phyloP scores from a whole-genome alignment of 345 rosid genomes.

The Erodium maritimum region DNA sequence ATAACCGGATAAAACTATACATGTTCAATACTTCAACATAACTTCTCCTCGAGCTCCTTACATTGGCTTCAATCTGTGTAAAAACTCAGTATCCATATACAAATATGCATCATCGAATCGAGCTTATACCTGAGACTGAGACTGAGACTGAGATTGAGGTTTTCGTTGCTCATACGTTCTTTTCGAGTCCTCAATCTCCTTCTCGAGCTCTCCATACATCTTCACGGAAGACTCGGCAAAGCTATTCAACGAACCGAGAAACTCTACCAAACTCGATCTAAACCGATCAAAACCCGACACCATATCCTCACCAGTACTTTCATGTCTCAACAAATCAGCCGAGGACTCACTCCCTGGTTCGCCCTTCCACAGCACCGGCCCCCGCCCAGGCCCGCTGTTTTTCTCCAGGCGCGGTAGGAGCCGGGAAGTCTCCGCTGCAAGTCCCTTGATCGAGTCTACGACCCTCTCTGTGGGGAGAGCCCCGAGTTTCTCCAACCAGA shows the following conservation, averaged over 20 bases:
- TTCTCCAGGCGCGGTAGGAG: conserved; percentile 72
- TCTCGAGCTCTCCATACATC: conserved; percentile 38
- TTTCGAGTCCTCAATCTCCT: conserved; percentile 40
- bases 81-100: too few relatives aligned
- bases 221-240: conserved; percentile 46
- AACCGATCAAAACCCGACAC: conserved; percentile 45
- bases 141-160: conserved; percentile 10
- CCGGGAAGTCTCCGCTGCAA: conserved; percentile 49
- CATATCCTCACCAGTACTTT: conserved; percentile 32
- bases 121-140: too few relatives aligned
- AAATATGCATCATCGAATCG: too few relatives aligned
- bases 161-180: conserved; percentile 16
- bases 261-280: conserved; percentile 48
- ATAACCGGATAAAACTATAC: too few relatives aligned
- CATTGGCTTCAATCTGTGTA: too few relatives aligned
- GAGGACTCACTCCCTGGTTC: too few relatives aligned
- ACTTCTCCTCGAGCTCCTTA: too few relatives aligned
- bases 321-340: conserved; percentile 33
- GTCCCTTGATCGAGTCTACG: conserved; percentile 35
- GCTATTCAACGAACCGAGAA: conserved; percentile 44
- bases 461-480: conserved; percentile 41
- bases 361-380: conserved; percentile 49
- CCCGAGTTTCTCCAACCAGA: conserved; percentile 51
- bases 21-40: too few relatives aligned
- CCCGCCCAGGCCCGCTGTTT: too few relatives aligned